Base-by-base conservation (phyloP, 352 stramenopile species). In the Globisporangium nagaii region DNA sequence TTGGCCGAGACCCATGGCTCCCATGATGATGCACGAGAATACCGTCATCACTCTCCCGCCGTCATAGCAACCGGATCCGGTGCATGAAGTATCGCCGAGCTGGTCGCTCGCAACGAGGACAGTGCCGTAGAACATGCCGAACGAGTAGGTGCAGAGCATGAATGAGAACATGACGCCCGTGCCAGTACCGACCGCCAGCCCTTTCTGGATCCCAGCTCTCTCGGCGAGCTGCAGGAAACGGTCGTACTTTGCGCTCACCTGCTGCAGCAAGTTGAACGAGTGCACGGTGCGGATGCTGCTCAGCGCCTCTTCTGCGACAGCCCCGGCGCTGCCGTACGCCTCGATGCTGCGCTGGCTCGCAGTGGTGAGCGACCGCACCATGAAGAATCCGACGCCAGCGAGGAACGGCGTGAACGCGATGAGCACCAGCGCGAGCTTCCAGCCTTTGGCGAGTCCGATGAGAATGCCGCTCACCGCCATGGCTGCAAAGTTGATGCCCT, bases 61-160 rank as follows among this genome's bases (percentile, higher is more conserved):
- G 53, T 83, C 55, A 56, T 79, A 83, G 57, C 74, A 73, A 7
- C 19, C 40, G 13, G 41, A 57, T 6, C 66, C 57, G 2, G 4
- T 34, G 44, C 66, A 80, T 3, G 53, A 40, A 17, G 56, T 65
- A 1, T 62, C 63, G 11, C 61, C 64, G 2, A 80, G 42, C 7
- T 71, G 59, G 27, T 76, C 71, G 22, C 30, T 32, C 5, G 53
- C 50, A 2, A 70, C 37, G 13, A 61, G 59, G 10, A 71, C 59
- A 1, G 73, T 73, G 4, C 77, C 72, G 17, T 82, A 66, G 55
- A 68, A 84, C 56, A 89, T 75, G 0, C 79, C 79, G 3, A 79
- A 39, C 2, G 69, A 71, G 40, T 87, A 88, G 7, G 64, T 76
- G 52, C 75, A 56, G 20, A 76, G 65, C 13, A 65, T 30, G 28